phyloP scores from a whole-genome alignment of 176 grass and related monocot species.

The Oryza coarctata region DNA sequence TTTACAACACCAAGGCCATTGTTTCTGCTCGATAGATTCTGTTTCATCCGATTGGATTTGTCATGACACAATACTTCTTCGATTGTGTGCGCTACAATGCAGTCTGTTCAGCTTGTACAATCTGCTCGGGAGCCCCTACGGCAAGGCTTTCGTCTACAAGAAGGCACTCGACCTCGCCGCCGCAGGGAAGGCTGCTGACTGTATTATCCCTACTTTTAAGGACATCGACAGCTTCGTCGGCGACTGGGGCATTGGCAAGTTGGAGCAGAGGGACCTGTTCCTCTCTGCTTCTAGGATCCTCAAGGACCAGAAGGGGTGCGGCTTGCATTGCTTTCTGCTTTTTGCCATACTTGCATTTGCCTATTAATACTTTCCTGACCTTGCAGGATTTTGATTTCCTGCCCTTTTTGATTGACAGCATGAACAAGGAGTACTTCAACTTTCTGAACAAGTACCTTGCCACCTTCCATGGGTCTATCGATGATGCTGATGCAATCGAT shows the following conservation, averaged over 20 bases:
- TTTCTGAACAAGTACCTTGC: conserved; percentile 83
- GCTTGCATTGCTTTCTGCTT: not conserved
- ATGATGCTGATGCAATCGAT: conserved; percentile 54
- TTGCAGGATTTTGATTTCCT: not conserved
- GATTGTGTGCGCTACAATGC: not conserved
- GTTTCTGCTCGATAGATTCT: not conserved
- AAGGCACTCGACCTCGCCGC: conserved; percentile 72
- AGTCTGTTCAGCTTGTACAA: conserved; percentile 91
- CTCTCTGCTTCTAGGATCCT: conserved; percentile 58
- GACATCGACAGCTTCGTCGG: conserved; percentile 69
- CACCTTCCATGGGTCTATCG: conserved; percentile 56
- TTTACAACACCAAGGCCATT: not conserved
- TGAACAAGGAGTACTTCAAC: conserved; percentile 75
- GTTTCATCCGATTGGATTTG: not conserved
- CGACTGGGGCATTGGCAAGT: conserved; percentile 73
- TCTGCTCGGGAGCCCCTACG: conserved; percentile 56
- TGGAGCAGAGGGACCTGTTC: conserved; percentile 76
- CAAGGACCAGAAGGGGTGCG: conserved; percentile 80
- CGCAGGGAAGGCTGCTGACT: conserved; percentile 58
- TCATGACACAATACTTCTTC: not conserved
- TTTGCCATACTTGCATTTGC: not conserved
- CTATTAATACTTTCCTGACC: not conserved
- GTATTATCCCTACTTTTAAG: conserved; percentile 73
- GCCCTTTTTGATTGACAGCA: conserved; percentile 41
- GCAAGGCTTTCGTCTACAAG: conserved; percentile 72